Conservation (phyloP, 192 early-diverging fungal species). For the Piromyces finnis region DNA sequence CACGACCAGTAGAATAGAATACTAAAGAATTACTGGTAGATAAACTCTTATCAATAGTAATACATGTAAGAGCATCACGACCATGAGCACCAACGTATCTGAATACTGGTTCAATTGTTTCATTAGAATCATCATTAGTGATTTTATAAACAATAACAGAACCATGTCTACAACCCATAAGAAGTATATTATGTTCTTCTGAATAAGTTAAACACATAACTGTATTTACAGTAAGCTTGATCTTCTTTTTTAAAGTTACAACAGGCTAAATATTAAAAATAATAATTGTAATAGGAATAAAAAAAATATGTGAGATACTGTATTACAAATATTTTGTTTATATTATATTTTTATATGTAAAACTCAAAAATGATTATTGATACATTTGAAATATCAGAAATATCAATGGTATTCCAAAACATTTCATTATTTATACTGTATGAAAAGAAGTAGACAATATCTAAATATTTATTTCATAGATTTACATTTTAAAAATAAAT, state of each 20-base stretch:
- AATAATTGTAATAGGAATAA: no score
- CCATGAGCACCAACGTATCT: constrained; percentile 21
- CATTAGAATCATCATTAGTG: neutral
- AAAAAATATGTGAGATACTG: no score
- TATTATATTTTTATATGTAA: no score
- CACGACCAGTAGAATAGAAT: constrained; percentile 42
- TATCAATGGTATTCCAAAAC: neutral
- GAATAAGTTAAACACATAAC: constrained; percentile 3
- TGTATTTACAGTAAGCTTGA: neutral
- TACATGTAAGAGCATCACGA: constrained; percentile 22
- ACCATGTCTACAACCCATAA: constrained; percentile 8
- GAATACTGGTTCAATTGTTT: constrained; percentile 6
- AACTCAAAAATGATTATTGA: no score
- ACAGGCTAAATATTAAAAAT: neutral
- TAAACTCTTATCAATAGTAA: constrained; percentile 6
- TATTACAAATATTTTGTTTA: no score
- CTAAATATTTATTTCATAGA: no score
- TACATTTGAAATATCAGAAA: neutral
- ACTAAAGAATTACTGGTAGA: constrained; percentile 14
- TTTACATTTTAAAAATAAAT: no score
- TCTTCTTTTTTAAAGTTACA: neutral
- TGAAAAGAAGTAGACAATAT: neutral
- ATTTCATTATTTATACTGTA: neutral
- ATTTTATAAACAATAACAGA: constrained; percentile 9
- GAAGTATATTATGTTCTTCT: neutral